Evolutionary conservation across 2,329 filamentous ascomycete genomes (phyloP).

Genomic region (Thyridium curvatum): DNA sequence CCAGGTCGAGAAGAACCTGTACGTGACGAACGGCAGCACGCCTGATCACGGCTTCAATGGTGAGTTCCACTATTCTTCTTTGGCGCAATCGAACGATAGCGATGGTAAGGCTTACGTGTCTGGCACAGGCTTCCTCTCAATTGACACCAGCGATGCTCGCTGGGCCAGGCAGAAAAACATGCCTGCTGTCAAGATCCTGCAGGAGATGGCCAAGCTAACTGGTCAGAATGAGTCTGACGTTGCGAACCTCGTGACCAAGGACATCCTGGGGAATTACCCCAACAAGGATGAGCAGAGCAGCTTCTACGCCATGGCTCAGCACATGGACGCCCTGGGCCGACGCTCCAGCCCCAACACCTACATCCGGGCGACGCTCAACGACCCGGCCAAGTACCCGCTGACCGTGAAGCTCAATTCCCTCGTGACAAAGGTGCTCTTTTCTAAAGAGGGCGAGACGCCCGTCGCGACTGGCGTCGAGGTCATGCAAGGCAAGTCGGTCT

Average conservation of each 20-base stretch:
- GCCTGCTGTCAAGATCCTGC: slow-evolving; percentile 35
- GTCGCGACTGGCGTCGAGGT: slow-evolving; percentile 35
- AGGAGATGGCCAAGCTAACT: slow-evolving; percentile 21
- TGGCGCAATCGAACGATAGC: too few species aligned
- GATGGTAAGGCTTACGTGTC: neutral
- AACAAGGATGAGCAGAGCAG: slow-evolving; percentile 6
- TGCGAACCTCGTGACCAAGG: slow-evolving; percentile 7
- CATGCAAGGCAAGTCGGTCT: slow-evolving; percentile 31
- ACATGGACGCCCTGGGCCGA: slow-evolving; percentile 4
- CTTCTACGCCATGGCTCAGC: slow-evolving; percentile 9
- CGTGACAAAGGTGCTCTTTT: slow-evolving; percentile 30
- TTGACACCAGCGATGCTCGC: neutral
- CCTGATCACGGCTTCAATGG: slow-evolving; percentile 19
- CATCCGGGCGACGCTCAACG: slow-evolving; percentile 19
- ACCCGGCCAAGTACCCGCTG: slow-evolving; percentile 33
- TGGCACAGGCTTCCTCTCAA: neutral
- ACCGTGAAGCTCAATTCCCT: slow-evolving; percentile 27
- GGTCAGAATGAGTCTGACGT: slow-evolving; percentile 1
- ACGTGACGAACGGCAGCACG: slow-evolving; percentile 20
- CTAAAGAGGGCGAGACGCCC: slow-evolving; percentile 17
- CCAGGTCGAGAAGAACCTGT: slow-evolving; percentile 38
- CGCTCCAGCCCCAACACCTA: slow-evolving; percentile 10
- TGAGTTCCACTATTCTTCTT: too few species aligned
- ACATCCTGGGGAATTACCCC: slow-evolving; percentile 8
- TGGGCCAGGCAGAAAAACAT: slow-evolving; percentile 33